These are phyloP conservation scores for Oryza punctata DNA, from an alignment of 176 grass and related monocot genomes.

Conservation along the genomic window DNA sequence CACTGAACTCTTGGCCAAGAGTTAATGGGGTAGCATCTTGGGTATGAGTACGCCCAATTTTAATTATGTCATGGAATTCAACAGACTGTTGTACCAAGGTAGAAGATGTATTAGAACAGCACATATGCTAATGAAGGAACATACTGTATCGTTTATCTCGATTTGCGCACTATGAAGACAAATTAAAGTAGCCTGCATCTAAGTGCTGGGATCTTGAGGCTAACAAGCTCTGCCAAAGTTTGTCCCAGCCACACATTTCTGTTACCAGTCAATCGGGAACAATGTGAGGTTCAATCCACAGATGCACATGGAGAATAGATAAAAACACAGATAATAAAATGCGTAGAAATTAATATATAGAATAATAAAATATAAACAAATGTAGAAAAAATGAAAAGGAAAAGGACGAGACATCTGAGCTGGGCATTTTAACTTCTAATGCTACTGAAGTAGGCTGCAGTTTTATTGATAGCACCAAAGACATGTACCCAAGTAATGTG, in stretches of 20 bases:
- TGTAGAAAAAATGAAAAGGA: background rate
- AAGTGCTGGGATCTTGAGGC: background rate
- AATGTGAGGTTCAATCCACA: background rate
- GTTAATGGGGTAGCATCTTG: slow-evolving; percentile 98
- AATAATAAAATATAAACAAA: background rate
- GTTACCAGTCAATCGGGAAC: background rate
- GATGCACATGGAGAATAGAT: background rate
- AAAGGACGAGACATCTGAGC: background rate
- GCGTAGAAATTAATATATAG: background rate
- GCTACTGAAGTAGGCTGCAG: background rate
- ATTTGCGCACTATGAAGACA: slow-evolving; percentile 14
- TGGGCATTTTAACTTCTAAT: background rate
- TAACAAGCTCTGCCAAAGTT: background rate
- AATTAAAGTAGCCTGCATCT: background rate
- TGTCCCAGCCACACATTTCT: background rate
- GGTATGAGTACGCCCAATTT: slow-evolving; percentile 93
- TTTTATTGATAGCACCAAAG: background rate
- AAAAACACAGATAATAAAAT: slow-evolving; percentile 12
- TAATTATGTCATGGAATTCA: slow-evolving; percentile 96
- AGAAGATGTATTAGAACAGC: slow-evolving; percentile 1
- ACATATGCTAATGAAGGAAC: slow-evolving; percentile 20
- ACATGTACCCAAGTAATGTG: background rate
- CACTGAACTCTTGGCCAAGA: slow-evolving; percentile 98
- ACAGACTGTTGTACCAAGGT: slow-evolving; percentile 56
- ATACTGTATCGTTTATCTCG: background rate